These are phyloP conservation scores for Blastocystis sp. DNA, from an alignment of 352 stramenopile genomes.

Conservation along the genomic window DNA sequence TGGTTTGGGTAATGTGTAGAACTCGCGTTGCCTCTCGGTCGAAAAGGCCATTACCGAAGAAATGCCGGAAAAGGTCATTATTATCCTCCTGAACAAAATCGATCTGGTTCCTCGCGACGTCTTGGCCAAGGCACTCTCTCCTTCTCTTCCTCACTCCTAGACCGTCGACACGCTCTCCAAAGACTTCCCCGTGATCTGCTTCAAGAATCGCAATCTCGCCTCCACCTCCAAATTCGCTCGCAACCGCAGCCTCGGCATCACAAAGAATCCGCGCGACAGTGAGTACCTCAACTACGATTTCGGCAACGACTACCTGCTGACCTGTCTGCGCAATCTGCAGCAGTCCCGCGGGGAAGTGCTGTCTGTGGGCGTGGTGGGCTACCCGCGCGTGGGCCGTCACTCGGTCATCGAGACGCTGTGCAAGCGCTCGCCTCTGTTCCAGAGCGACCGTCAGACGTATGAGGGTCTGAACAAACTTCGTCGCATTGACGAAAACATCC, in stretches of 20 bases:
- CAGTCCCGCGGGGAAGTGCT: background rate
- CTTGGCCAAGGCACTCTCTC: background rate
- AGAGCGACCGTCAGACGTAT: background rate
- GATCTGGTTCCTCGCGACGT: slow-evolving; percentile 42
- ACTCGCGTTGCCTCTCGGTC: slow-evolving; percentile 57
- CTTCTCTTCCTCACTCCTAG: background rate
- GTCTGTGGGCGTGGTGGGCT: slow-evolving; percentile 38
- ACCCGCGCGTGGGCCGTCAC: slow-evolving; percentile 22
- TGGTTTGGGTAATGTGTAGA: background rate
- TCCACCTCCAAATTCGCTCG: background rate
- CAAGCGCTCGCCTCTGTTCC: slow-evolving; percentile 11
- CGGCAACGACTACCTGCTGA: slow-evolving; percentile 1
- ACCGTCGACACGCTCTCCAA: background rate
- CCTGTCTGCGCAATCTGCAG: slow-evolving; percentile 11
- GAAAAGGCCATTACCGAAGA: slow-evolving; percentile 46
- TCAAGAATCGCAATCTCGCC: background rate
- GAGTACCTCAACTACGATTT: slow-evolving; percentile 27
- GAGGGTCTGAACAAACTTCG: slow-evolving; percentile 16
- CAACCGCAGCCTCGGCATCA: background rate
- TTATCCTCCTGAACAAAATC: slow-evolving; percentile 54
- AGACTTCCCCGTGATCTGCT: slow-evolving; percentile 34
- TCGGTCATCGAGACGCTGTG: background rate
- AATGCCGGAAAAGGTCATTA: slow-evolving; percentile 25
- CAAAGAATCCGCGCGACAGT: background rate
- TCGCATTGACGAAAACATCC: slow-evolving; percentile 42